Evolutionary conservation across 2,329 filamentous ascomycete species (phyloP).

Genomic region (Monosporascus sp.): DNA sequence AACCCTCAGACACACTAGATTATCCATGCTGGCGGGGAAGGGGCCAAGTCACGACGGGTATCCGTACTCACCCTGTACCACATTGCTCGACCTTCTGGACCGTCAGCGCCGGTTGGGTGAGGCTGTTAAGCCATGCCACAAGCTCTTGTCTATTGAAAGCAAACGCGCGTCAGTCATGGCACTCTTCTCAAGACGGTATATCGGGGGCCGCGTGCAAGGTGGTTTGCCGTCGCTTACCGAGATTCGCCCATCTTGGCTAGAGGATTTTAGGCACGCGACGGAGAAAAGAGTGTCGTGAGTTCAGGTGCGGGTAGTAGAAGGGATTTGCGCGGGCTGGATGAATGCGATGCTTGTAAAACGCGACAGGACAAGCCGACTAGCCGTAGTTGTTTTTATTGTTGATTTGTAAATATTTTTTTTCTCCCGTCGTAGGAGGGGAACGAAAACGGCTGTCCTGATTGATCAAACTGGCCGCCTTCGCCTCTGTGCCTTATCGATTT

Average conservation of each 20-base stretch:
- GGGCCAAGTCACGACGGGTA: constrained; percentile 26
- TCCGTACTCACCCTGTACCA: constrained; percentile 77
- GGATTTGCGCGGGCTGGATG: too few relatives aligned
- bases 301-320: too few relatives aligned
- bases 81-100: constrained; percentile 99
- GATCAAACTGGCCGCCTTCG: too few relatives aligned
- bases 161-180: constrained; percentile 1
- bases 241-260: constrained; percentile 56
- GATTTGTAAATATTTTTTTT: too few relatives aligned
- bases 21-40: constrained; percentile 19
- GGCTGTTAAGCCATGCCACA: constrained; percentile 92
- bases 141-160: constrained; percentile 74
- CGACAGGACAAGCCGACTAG: too few relatives aligned
- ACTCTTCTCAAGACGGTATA: constrained; percentile 5
- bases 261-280: background rate
- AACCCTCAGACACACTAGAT: too few relatives aligned
- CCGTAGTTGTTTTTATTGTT: too few relatives aligned
- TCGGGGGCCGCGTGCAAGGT: constrained; percentile 6
- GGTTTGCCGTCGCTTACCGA: constrained; percentile 34
- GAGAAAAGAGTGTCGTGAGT: background rate
- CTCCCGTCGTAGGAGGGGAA: too few relatives aligned
- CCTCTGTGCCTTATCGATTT: too few relatives aligned
- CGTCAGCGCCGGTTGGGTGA: constrained; percentile 97
- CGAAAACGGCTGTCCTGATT: too few relatives aligned
- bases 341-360: too few relatives aligned